A percentile compares a stretch with the other conserved stretches of the same genome.
phyloP scores from a whole-genome alignment of 495 filamentous ascomycete genomes.

The Haplographium delicatum region DNA sequence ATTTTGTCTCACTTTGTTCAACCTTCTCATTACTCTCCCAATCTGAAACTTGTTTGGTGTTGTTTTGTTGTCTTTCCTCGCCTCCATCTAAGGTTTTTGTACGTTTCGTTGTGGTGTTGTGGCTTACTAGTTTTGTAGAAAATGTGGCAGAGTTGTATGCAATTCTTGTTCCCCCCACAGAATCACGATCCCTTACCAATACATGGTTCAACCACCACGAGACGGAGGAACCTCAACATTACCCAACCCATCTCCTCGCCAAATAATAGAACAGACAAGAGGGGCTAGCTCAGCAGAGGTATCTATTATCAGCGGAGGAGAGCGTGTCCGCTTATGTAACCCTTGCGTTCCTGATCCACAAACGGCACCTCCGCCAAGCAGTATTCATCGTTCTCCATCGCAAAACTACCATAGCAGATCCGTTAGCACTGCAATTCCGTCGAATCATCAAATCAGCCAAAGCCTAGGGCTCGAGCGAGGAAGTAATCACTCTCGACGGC shows the following conservation, averaged over 20 bases:
- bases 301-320: constrained; percentile 55
- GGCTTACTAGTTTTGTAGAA: constrained; percentile 44
- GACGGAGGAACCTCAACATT: constrained; percentile 20
- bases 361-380: constrained; percentile 47
- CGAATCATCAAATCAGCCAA: no score
- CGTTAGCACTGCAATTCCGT: constrained; percentile 6
- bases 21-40: no score
- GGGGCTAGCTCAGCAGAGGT: constrained; percentile 16
- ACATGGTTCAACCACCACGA: constrained; percentile 79
- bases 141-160: constrained; percentile 94
- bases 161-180: constrained; percentile 86
- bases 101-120: not conserved
- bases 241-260: constrained; percentile 1
- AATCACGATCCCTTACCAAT: constrained; percentile 90
- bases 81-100: not conserved
- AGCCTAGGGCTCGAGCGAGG: no score
- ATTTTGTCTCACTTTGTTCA: constrained; percentile 3
- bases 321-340: constrained; percentile 87
- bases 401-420: constrained; percentile 17
- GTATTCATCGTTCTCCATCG: constrained; percentile 2
- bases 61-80: no score
- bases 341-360: constrained; percentile 93
- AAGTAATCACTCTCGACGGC: not conserved
- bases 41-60: constrained; percentile 1
- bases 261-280: constrained; percentile 26